Base-by-base conservation (phyloP, 805 yeast species). In the Cyberlindnera xishuangbannaensis region DNA sequence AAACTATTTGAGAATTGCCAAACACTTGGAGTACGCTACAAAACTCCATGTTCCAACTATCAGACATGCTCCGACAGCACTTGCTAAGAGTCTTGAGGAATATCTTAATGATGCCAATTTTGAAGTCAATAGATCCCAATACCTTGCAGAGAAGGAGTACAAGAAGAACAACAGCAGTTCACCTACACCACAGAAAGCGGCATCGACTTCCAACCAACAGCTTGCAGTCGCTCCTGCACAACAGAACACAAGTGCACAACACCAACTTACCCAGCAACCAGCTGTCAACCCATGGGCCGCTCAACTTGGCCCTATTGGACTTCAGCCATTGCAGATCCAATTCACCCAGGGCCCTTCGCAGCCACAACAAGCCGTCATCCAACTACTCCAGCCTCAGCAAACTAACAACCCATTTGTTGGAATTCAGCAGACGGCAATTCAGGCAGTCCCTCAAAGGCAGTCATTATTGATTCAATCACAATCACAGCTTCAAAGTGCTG, bases 51-150 rank as follows among this genome's bases (percentile, higher is more conserved):
- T 92, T 21, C 98, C 98, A 23, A 88, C 95, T 11, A 88, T 92
- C 41, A 85, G 85, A 55, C 98, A 92, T 60, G 97, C 97, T 2
- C 97, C 97, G 15, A 88, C 97, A 3, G 92, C 95, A 17, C 68
- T 92, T 43, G 83, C 95, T 4, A 71, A 78, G 21, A 79, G 94
- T 11, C 71, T 92, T 41, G 92, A 86, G 53, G 96, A 88, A 47
- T 94, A 90, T 56, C 63, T 92, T 45, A 72, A 78, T 44, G 97
- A 90, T 53, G 86, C 88, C 7, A 78, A 80, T 47, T 86, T 86
- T 58, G 95, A 86, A 46, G 60, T 63, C 7, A 86, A 84, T 54
- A 73, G 94, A 55, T 64, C 77, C 39, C 94, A 83, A 51, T 86
- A 83, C 50, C 58, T 85, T 41, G 76, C 76, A 25, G 90, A 83